These are phyloP conservation scores for Monosporascus sp. DNA, from an alignment of 2,329 filamentous ascomycete genomes.

Conservation along the genomic window DNA sequence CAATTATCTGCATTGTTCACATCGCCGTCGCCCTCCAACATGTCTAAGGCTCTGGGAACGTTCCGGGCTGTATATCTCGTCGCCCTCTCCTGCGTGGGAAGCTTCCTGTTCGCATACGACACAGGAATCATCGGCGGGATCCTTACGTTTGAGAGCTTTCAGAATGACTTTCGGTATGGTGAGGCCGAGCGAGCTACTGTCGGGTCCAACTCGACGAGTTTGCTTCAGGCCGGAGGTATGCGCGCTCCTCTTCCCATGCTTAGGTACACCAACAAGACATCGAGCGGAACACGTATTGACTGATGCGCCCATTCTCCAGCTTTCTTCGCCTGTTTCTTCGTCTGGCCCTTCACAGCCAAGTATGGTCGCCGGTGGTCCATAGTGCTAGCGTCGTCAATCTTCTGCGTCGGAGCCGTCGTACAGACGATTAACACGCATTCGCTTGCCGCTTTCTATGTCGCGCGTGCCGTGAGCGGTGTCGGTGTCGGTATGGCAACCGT, in stretches of 20 bases:
- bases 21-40: neutral
- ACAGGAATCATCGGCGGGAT: slow-evolving; percentile 33
- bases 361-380: slow-evolving; percentile 23
- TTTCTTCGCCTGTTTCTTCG: slow-evolving; percentile 27
- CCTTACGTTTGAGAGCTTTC: slow-evolving; percentile 29
- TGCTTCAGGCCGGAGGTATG: slow-evolving; percentile 32
- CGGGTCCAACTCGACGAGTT: slow-evolving; percentile 30
- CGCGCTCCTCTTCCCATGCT: no score
- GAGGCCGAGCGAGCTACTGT: slow-evolving; percentile 21
- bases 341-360: slow-evolving; percentile 26
- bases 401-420: slow-evolving; percentile 35
- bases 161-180: slow-evolving; percentile 27
- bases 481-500: slow-evolving; percentile 28
- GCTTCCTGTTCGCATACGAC: slow-evolving; percentile 35
- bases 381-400: slow-evolving; percentile 35
- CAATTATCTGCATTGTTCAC: no score
- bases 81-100: slow-evolving; percentile 28
- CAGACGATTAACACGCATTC: slow-evolving; percentile 38
- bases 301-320: slow-evolving; percentile 4
- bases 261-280: no score
- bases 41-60: slow-evolving; percentile 20
- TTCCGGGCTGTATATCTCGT: slow-evolving; percentile 31
- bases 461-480: slow-evolving; percentile 24
- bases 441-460: slow-evolving; percentile 26
- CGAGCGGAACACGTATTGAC: neutral